Base-by-base conservation (phyloP, 129 eudicot genomes). In the Flaveria linearis region DNA sequence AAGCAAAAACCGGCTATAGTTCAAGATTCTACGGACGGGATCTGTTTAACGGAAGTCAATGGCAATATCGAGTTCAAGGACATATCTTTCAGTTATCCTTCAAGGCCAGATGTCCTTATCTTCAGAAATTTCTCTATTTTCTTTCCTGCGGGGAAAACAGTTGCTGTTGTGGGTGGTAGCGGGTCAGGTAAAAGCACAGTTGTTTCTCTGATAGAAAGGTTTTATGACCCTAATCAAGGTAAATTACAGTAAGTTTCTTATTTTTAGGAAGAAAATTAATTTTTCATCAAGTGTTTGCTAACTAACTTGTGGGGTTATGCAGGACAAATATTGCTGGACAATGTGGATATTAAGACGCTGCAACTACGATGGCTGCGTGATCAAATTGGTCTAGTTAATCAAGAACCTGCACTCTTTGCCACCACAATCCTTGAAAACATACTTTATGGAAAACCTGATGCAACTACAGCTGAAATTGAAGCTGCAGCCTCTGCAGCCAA, bases 181-280 rank as follows among this genome's bases (percentile, higher is more conserved):
- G 98, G 98, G 20, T 94, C 98, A 4, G 98, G 98, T 68, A 94
- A 94, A 85, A 94, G 99, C 81, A 94, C 99, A 0, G 97, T 94
- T 68, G 96, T 94, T 22, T 91, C 99, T 53, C 84, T 94, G 60
- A 91, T 91, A 18, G 99, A 91, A 71, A 83, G 99, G 83, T 94
- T 94, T 76, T 94, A 94, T 66, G 99, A 94, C 77, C 99, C 99
- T 79, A 94, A 67, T 82, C 92, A 91, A 41, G 99, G 99, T 94
- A 91, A 64, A 22, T 79, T 15, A 14, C 17, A 42, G 9, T 72
- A 63, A 14, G 16, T n/a, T 30, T 63, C 11, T 63, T 28, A 26
- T 25, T 61, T 23, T 23, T 49, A 30, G 50, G 15, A 15, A 53
- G 16, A 17, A 52, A 23, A 2, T 30, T 72, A 5, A 9, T 12